Evolutionary conservation across 495 filamentous ascomycete genomes (phyloP).

Genomic region (Rhypophila decipiens): DNA sequence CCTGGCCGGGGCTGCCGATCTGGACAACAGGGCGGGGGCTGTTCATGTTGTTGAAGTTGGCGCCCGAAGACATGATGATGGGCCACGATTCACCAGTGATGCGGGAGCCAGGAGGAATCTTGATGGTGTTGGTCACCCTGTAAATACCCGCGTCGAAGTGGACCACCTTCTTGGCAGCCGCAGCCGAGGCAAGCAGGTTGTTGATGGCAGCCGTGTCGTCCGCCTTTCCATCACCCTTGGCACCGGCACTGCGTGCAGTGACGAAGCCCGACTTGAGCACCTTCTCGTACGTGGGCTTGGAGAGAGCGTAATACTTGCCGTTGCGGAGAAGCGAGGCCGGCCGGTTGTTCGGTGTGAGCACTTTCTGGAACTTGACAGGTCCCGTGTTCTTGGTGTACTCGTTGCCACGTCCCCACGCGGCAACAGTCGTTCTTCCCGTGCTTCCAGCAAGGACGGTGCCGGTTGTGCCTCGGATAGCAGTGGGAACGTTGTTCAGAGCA

Average conservation of each 20-base stretch:
- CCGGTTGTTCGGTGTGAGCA: constrained; percentile 30
- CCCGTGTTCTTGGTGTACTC: constrained; percentile 36
- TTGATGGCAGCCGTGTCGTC: constrained; percentile 67
- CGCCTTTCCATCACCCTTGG: constrained; percentile 62
- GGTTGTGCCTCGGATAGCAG: constrained; percentile 47
- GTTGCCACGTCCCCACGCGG: constrained; percentile 38
- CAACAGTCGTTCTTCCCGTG: constrained; percentile 43
- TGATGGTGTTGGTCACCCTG: constrained; percentile 67
- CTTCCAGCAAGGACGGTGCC: constrained; percentile 51
- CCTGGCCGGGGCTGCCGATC: constrained; percentile 64
- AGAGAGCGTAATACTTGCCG: constrained; percentile 50
- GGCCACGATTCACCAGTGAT: constrained; percentile 83
- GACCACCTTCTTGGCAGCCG: constrained; percentile 52
- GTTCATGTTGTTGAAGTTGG: constrained; percentile 57
- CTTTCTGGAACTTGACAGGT: constrained; percentile 26
- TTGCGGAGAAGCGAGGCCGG: constrained; percentile 29
- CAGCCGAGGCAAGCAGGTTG: constrained; percentile 53
- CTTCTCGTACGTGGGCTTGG: constrained; percentile 64
- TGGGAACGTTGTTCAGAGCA: constrained; percentile 45
- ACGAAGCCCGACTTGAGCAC: constrained; percentile 51
- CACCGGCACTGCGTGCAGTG: constrained; percentile 64
- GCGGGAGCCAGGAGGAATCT: constrained; percentile 61
- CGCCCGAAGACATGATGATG: constrained; percentile 68
- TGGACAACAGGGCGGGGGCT: constrained; percentile 65
- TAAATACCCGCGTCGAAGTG: constrained; percentile 87